These are phyloP conservation scores for Simplicillium sp. DNA, from an alignment of 2,329 filamentous ascomycete species.

Conservation along the genomic window DNA sequence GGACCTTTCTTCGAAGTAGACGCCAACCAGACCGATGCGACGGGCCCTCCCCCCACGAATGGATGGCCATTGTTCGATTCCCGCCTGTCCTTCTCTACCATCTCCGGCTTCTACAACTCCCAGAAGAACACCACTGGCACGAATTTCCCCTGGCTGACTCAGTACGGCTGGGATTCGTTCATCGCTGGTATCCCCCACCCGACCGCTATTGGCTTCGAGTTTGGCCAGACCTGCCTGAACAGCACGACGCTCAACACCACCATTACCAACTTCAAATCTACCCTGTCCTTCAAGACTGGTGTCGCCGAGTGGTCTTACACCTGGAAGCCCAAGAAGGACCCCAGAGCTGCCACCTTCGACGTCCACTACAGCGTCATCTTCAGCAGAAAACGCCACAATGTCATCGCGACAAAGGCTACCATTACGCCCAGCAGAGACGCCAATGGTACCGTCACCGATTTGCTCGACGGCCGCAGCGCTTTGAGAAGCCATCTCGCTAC, in stretches of 20 bases:
- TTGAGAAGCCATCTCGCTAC: conserved; percentile 35
- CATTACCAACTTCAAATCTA: conserved; percentile 51
- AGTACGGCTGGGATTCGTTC: conserved; percentile 42
- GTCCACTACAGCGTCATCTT: conserved; percentile 58
- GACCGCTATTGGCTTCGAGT: conserved; percentile 33
- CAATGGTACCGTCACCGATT: conserved; percentile 52
- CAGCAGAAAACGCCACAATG: conserved; percentile 53
- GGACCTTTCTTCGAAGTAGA: conserved; percentile 19
- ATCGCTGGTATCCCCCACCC: conserved; percentile 63
- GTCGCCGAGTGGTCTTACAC: conserved; percentile 54
- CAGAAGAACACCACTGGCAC: conserved; percentile 47
- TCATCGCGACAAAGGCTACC: conserved; percentile 40
- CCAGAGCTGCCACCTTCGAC: conserved; percentile 35
- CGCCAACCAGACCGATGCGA: background rate
- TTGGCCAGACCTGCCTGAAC: conserved; percentile 46
- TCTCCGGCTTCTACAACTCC: conserved; percentile 57
- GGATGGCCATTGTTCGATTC: conserved; percentile 60
- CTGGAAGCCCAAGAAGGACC: conserved; percentile 43
- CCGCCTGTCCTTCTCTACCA: conserved; percentile 56
- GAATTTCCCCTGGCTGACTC: conserved; percentile 39
- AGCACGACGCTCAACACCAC: conserved; percentile 48
- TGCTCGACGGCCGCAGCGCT: conserved; percentile 60
- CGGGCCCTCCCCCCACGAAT: conserved; percentile 4
- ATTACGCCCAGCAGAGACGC: conserved; percentile 43
- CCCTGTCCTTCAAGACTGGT: conserved; percentile 53